Evolutionary conservation across 192 early-diverging fungal species (phyloP), one percentile per base, ranked within the genome.

Genomic region (Coemansia biformis): DNA sequence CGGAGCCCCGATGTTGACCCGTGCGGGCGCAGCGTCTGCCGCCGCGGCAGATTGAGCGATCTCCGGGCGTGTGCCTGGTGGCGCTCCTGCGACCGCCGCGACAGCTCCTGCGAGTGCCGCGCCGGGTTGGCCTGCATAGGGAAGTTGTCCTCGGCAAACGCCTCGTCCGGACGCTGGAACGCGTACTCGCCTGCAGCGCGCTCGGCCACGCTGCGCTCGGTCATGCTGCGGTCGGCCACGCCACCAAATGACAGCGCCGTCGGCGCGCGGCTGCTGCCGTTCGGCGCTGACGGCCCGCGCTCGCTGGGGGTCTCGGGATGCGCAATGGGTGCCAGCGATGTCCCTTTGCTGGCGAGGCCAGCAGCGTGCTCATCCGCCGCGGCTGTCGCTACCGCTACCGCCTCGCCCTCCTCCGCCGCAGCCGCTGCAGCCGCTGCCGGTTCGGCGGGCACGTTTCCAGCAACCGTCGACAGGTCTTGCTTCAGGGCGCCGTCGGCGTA

Each of bases 101-200:
- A 22, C 32, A 48, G 40, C 18, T 72, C 60, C 19, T 65, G 60
- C 57, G 69, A 72, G 38, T 35, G 52, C 8, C 69, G 56, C 2
- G 48, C 23, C 3, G 52, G 60, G 42, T 72, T 65, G 36, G 64
- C 57, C n/a, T 65, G 55, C 69, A 72, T 72, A 12, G 69, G 69
- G 35, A 60, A 48, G 9, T 9, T 54, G 41, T 72, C 57, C 2
- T 37, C 54, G 8, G 58, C 61, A 52, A 72, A 72, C 12, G 69
- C 69, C 28, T 65, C 46, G 42, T 72, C 69, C 16, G 69, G 69
- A 11, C 69, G 48, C 44, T 52, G 53, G 62, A 72, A 72, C 39
- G 44, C 54, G 36, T 65, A 70, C 17, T 70, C 66, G 34, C 36
- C 48, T 15, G 30, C 40, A 4, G 42, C 34, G 21, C 7, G 33